Conservation (phyloP, 352 stramenopile genomes). For the Thraustochytrium striatum region DNA sequence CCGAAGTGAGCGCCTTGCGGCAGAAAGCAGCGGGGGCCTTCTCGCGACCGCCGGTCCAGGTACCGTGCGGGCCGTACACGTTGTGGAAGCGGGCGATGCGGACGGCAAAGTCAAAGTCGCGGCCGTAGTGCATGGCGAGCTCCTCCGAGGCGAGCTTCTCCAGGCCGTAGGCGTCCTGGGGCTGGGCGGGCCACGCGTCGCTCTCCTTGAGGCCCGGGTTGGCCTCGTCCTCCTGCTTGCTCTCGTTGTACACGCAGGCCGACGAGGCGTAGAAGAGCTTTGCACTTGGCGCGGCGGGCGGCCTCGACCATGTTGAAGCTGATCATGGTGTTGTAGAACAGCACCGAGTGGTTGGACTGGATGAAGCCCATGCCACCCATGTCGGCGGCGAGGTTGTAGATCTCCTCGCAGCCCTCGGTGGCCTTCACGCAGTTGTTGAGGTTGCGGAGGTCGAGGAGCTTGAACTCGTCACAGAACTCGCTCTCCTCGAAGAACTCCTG, state of each 20-base stretch:
- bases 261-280: slow-evolving; percentile 78
- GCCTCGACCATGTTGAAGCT: slow-evolving; percentile 81
- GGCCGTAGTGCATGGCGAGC: slow-evolving; percentile 76
- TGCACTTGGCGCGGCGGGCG: slow-evolving; percentile 63
- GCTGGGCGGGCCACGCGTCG: slow-evolving; percentile 79
- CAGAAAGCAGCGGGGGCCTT: slow-evolving; percentile 81
- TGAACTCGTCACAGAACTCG: slow-evolving; percentile 83
- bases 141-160: slow-evolving; percentile 78
- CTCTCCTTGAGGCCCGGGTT: slow-evolving; percentile 75
- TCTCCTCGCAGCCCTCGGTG: slow-evolving; percentile 69
- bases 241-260: slow-evolving; percentile 83
- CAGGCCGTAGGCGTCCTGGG: slow-evolving; percentile 80
- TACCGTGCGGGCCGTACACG: slow-evolving; percentile 78
- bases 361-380: slow-evolving; percentile 89
- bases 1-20: slow-evolving; percentile 74
- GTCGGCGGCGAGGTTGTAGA: slow-evolving; percentile 82
- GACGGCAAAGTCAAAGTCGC: slow-evolving; percentile 75
- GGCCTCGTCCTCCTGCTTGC: slow-evolving; percentile 74
- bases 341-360: slow-evolving; percentile 76
- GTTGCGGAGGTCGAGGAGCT: slow-evolving; percentile 71
- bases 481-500: slow-evolving; percentile 77
- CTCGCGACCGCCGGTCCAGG: slow-evolving; percentile 77
- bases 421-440: slow-evolving; percentile 68
- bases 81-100: slow-evolving; percentile 79
- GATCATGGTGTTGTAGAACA: slow-evolving; percentile 83